These are phyloP conservation scores for Colletotrichum filicis DNA, from an alignment of 2,329 filamentous ascomycete species.

Conservation along the genomic window DNA sequence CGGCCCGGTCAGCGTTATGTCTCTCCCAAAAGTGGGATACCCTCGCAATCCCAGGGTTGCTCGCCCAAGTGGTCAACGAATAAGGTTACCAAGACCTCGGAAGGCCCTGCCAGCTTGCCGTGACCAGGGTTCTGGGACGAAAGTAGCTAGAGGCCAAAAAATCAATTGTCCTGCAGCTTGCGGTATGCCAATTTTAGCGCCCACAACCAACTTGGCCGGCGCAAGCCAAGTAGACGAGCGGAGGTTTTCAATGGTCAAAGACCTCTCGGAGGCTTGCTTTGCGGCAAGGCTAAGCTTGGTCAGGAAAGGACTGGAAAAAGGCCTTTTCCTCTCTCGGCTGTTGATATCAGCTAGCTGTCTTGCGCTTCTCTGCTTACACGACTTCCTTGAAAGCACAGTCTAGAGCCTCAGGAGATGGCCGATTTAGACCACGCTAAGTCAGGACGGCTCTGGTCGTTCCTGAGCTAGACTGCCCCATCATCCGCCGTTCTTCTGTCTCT, in stretches of 20 bases:
- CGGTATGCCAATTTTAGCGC: conserved; percentile 11
- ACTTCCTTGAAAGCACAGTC: conserved; percentile 4
- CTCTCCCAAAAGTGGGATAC: background rate
- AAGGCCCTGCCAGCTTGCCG: conserved; percentile 4
- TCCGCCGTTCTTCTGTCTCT: background rate
- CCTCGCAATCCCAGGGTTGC: background rate
- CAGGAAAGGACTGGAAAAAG: conserved; percentile 5
- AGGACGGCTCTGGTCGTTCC: conserved; percentile 19
- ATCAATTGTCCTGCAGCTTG: conserved; percentile 2
- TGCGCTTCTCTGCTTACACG: background rate
- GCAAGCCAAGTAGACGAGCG: conserved; percentile 9
- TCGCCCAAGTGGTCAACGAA: background rate
- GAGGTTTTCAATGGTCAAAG: conserved; percentile 22
- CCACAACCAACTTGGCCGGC: background rate
- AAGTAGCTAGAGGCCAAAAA: conserved; percentile 8
- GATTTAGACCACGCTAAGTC: conserved; percentile 14
- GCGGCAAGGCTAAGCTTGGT: conserved; percentile 18
- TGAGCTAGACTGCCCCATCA: conserved; percentile 13
- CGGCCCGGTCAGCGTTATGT: background rate
- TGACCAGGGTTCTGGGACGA: conserved; percentile 5
- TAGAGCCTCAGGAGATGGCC: background rate
- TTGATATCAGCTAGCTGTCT: background rate
- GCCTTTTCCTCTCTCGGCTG: conserved; percentile 2
- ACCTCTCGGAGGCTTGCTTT: conserved; percentile 12
- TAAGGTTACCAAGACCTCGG: conserved; percentile 15